A percentile compares a stretch with the other conserved stretches of the same genome.
Evolutionary conservation across 192 early-diverging fungal genomes (phyloP).

Genomic region (Umbelopsis sp.): DNA sequence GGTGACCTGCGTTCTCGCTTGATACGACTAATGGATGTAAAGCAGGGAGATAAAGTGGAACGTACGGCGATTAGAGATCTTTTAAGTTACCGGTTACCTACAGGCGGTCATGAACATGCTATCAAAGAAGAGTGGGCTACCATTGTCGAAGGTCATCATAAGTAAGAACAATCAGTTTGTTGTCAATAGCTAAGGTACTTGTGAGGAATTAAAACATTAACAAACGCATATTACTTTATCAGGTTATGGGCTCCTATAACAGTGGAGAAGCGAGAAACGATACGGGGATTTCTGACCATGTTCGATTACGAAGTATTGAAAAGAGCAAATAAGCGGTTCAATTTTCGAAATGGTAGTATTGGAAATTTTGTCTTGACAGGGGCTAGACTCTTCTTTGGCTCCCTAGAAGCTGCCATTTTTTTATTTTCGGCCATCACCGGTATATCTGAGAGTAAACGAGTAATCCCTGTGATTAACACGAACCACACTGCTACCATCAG

Average conservation of each 20-base stretch:
- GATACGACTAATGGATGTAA: slow-evolving; percentile 65
- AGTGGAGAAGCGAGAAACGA: slow-evolving; percentile 62
- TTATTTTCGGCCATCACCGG: slow-evolving; percentile 73
- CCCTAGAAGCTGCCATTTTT: slow-evolving; percentile 72
- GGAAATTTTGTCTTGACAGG: slow-evolving; percentile 84
- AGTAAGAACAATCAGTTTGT: slow-evolving; percentile 36
- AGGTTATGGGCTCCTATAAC: slow-evolving; percentile 58
- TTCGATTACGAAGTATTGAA: slow-evolving; percentile 70
- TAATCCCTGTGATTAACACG: slow-evolving; percentile 74
- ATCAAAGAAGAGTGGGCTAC: slow-evolving; percentile 76
- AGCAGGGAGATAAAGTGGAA: slow-evolving; percentile 47
- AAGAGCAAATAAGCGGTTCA: slow-evolving; percentile 62
- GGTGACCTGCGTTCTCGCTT: slow-evolving; percentile 73
- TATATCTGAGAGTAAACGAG: slow-evolving; percentile 60
- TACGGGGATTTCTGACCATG: slow-evolving; percentile 71
- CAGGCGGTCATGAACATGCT: slow-evolving; percentile 46
- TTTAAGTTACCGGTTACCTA: slow-evolving; percentile 69
- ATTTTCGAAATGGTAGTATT: slow-evolving; percentile 74
- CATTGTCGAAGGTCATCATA: slow-evolving; percentile 74
- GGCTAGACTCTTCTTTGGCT: slow-evolving; percentile 71
- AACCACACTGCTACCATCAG: slow-evolving; percentile 66
- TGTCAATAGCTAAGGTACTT: too few species aligned
- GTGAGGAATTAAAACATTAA: too few species aligned
- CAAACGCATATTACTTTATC: not conserved
- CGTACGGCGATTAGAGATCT: slow-evolving; percentile 69